A percentile compares a stretch with the other conserved stretches of the same genome.
These are phyloP conservation scores for Tuber magnatum DNA, from an alignment of 495 filamentous ascomycete species.

Conservation along the genomic window DNA sequence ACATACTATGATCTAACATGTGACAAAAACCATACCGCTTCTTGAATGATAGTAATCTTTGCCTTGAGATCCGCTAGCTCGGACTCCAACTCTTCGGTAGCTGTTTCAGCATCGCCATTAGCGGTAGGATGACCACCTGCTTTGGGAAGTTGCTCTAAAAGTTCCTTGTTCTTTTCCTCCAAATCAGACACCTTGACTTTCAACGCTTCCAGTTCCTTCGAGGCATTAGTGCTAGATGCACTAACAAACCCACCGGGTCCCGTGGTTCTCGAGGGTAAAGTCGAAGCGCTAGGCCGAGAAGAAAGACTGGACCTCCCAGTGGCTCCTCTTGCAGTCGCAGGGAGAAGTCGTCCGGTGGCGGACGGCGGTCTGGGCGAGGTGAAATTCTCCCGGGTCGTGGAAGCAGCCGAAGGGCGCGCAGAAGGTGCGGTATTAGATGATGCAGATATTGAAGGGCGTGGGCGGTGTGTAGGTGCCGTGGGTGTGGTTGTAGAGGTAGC, in stretches of 20 bases:
- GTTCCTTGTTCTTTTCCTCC: conserved; percentile 33
- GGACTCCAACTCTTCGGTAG: conserved; percentile 20
- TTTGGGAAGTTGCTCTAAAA: conserved; percentile 25
- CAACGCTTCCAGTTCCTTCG: conserved; percentile 34
- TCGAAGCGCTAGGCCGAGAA: conserved; percentile 11
- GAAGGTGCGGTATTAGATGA: conserved; percentile 13
- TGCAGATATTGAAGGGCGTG: conserved; percentile 30
- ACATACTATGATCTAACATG: background rate
- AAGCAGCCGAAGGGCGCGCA: conserved; percentile 21
- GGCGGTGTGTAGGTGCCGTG: conserved; percentile 19
- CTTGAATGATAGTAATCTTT: conserved; percentile 28
- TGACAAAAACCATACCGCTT: conserved; percentile 26
- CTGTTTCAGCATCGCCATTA: conserved; percentile 6
- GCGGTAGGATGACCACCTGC: conserved; percentile 1
- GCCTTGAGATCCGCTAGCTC: conserved; percentile 18
- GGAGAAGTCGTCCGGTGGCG: conserved; percentile 12
- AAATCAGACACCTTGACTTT: conserved; percentile 31
- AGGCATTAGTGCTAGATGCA: conserved; percentile 11
- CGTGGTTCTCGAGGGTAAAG: conserved; percentile 9
- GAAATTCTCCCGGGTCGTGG: conserved; percentile 19
- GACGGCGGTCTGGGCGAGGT: conserved; percentile 31
- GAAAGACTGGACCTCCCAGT: conserved; percentile 4
- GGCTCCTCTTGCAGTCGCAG: conserved; percentile 13
- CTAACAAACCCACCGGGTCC: conserved; percentile 6
- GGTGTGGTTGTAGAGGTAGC: conserved; percentile 6